Evolutionary conservation across 2,329 filamentous ascomycete genomes (phyloP), one percentile per base, ranked within the genome.

Genomic region (Epichloe sylvatica): DNA sequence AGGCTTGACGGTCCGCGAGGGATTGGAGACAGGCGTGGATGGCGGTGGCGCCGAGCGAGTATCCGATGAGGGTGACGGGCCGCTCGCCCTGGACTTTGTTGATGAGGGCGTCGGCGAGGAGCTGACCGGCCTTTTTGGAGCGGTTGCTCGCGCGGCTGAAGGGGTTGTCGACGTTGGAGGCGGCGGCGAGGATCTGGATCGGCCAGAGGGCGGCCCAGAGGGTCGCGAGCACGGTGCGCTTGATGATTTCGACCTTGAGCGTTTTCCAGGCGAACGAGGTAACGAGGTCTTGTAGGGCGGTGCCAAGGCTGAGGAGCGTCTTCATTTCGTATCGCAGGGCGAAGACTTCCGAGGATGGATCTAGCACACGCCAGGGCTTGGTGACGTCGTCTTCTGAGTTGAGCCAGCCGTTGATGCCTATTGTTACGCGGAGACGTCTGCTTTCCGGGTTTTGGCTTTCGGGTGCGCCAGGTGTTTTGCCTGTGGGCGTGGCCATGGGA

Each of bases 361-460:
- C 78, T 12, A 95, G 72, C 33, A 84, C 81, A 34, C 78, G 76
- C 90, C 90, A 96, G 0, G 90, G 89, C 53, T 78, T 77, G 5
- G 83, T 76, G 25, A 94, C 78, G 56, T 95, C 87, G 33, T 83
- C 77, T 55, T 85, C 79, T 7, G 79, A 73, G 2, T 77, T 83
- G 12, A 94, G 73, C 90, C 89, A 95, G 36, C 90, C 90, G 52
- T 87, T 91, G 54, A 94, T 80, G 8, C 86, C 87, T 51, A 96
- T 86, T 0, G 86, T 89, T 3, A 96, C 82, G 11, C 88, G 78
- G 3, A 95, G 68, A 3, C 84, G 76, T 4, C 72, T 68, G 38
- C 50, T 51, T 7, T 64, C 59, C 30, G 67, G 58, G 12, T 62
- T 57, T 12, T 38, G 37, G 38, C 12, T 21, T n/a, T 47, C n/a